phyloP scores from a whole-genome alignment of 805 yeast genomes.

The Yarrowia yakushimensis region DNA sequence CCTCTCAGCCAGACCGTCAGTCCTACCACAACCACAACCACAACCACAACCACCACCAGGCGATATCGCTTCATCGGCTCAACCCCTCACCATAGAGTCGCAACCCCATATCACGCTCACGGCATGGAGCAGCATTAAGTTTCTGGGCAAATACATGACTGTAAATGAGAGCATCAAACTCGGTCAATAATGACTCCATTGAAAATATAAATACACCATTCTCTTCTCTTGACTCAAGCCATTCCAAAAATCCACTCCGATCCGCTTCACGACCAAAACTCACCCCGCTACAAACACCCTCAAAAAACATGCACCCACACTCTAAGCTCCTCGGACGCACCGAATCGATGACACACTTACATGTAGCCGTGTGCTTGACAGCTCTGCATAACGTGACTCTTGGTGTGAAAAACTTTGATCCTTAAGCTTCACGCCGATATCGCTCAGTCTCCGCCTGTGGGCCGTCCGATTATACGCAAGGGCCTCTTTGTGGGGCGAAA shows the following conservation, averaged over 20 bases:
- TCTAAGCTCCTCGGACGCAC: constrained; percentile 20
- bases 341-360: constrained; percentile 11
- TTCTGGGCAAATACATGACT: no score
- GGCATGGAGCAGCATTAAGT: neutral
- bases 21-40: no score
- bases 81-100: no score
- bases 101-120: no score
- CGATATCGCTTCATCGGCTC: no score
- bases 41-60: no score
- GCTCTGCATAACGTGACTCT: constrained; percentile 4
- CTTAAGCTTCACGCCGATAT: neutral
- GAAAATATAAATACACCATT: neutral
- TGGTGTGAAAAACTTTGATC: neutral
- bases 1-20: no score
- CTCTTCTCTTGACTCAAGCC: neutral
- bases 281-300: neutral
- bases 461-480: neutral
- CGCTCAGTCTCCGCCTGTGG: neutral
- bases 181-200: neutral
- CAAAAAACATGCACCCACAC: constrained; percentile 3
- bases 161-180: no score
- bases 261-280: neutral
- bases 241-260: neutral
- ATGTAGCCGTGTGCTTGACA: no score
- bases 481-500: neutral